A percentile compares a stretch with the other conserved stretches of the same genome.
These are phyloP conservation scores for Dendrobium nobile DNA, from an alignment of 106 monocot species.

Conservation along the genomic window DNA sequence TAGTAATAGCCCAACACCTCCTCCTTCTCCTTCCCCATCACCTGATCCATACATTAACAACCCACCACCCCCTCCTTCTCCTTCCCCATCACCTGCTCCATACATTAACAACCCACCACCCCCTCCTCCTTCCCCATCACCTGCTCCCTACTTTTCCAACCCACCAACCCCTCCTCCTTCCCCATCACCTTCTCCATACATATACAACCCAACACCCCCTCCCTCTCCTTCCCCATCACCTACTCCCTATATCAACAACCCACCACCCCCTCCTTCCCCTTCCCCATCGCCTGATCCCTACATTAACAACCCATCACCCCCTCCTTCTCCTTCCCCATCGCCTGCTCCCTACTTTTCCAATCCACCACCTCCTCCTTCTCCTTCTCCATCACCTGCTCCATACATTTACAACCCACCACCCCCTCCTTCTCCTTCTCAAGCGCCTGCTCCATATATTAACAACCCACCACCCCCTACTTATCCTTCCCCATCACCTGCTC, in stretches of 20 bases:
- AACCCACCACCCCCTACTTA: not conserved
- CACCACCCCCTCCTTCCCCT: not conserved
- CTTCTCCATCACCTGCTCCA: not conserved
- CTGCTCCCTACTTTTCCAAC: not conserved
- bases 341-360: not conserved
- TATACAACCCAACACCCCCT: not conserved
- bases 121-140: not conserved
- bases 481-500: not conserved
- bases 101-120: not conserved
- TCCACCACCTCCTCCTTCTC: not conserved
- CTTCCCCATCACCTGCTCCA: not conserved
- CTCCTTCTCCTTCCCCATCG: not conserved
- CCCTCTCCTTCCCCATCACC: not conserved
- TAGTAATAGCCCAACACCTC: too few species aligned
- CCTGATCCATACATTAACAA: too few species aligned
- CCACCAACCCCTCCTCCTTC: not conserved
- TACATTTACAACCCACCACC: not conserved
- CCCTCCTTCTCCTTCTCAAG: not conserved
- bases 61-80: not conserved
- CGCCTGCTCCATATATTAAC: not conserved
- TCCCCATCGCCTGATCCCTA: not conserved
- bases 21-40: too few species aligned
- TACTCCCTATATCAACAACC: not conserved
- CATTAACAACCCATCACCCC: not conserved
- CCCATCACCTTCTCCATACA: constrained; percentile 7